Evolutionary conservation across 768 basidiomycete species (phyloP), one percentile per base, ranked within the genome.

Genomic region (Tylopilus sp.): DNA sequence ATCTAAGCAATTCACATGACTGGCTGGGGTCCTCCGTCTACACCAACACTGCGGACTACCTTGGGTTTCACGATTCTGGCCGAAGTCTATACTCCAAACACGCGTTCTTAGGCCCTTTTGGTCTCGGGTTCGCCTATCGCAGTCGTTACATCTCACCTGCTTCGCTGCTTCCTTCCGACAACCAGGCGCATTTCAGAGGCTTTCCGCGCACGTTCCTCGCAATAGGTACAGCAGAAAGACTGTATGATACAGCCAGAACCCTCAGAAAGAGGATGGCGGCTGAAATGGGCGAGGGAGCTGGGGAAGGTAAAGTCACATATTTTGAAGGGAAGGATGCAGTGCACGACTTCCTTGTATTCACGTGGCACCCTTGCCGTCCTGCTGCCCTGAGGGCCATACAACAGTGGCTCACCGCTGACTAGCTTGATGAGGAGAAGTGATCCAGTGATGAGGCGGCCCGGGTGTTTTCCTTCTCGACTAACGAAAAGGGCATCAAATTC

Each of bases 131-230:
- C n/a, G 77, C 76, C 14, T 71, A 72, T 14, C 64, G 65, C 14
- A 83, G 79, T 58, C 70, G 72, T 26, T 86, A 84, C 55, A 73
- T 87, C 30, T 87, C 85, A 0, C 84, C 85, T 4, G 79, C 78
- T 9, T 82, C 80, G 17, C 58, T 73, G 25, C 62, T 76, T 41
- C 70, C 74, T 1, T 58, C 62, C 9, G 48, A 52, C 17, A 56
- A 70, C 26, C 45, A 60, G 4, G 69, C 77, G 12, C 61, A 70
- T 48, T 87, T 86, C 66, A 73, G 66, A 33, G 78, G 75, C 17
- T 87, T 82, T 66, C 85, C 86, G 2, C 70, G 76, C 21, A 85
- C 84, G 0, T 84, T 84, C 64, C 76, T 87, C 40, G 71, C 76
- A 8, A 75, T 72, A 6, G 85, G 85, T 16, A 80, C 78, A 6